Base-by-base conservation (phyloP, 495 filamentous ascomycete genomes). In the Daldinia loculata region DNA sequence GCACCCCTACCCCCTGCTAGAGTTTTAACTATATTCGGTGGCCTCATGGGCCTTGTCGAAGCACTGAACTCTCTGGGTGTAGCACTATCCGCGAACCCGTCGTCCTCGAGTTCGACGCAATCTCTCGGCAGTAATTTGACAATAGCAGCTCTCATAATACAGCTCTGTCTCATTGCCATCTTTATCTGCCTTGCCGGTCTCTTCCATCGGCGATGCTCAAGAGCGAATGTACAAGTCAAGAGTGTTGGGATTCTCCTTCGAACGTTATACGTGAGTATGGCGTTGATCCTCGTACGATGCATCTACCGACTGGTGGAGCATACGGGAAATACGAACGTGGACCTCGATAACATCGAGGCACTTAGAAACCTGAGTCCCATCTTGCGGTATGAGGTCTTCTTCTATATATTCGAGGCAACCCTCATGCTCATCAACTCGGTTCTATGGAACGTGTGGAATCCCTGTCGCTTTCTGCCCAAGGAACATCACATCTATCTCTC, bases 241-340 rank as follows among this genome's bases (percentile, higher is more conserved):
- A 14, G 51, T 7, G 69, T 78, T 15, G 48, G 15, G 32, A 73
- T 56, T 1, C 51, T 65, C 4, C 68, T 81, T 7, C 7, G 43
- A 6, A 74, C 69, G 17, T 68, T 80, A 5, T 79, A 79, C 62
- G 63, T 58, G 0, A 80, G 78, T 67, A 79, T 76, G 71, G 7
- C 17, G 1, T 43, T 81, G 12, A 80, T 81, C 48, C 56, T 78
- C 14, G 52, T 64, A 1, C 76, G 80, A 3, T 74, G 71, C 59
- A 63, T 80, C 17, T 81, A 77, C 64, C 75, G 80, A 7, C 36
- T 75, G 5, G 77, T 77, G 0, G 78, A 81, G 50, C 75, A 80
- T 66, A 22, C 66, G 7, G 79, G 75, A 30, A 66, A 72, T 38
- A 76, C 74, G 15, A 51, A 38, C 9, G 51, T 79, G 0, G 34